Percentiles rank a stretch among this genome's conserved stretches.
Conservation (phyloP, 2,329 filamentous ascomycete genomes). For the Uncinocarpus reesii region DNA sequence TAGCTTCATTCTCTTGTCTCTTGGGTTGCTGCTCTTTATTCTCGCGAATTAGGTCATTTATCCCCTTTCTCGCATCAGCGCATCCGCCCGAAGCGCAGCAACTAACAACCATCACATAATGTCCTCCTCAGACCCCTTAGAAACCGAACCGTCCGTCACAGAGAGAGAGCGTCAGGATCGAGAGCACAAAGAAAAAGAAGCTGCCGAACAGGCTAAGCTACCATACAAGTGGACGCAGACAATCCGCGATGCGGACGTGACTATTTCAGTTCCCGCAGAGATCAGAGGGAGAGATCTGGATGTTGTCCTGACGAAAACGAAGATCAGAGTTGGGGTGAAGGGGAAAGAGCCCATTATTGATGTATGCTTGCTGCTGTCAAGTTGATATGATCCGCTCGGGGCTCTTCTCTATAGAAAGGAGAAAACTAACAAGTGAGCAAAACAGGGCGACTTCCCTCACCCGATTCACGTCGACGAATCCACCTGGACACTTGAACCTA, state of each 20-base stretch:
- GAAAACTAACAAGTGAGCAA: no score
- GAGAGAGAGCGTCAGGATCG: slow-evolving; percentile 46
- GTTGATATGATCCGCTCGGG: no score
- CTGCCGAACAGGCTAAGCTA: slow-evolving; percentile 75
- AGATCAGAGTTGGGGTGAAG: slow-evolving; percentile 71
- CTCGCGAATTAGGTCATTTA: no score
- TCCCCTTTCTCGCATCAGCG: no score
- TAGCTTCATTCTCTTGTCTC: no score
- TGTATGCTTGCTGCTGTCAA: slow-evolving; percentile 45
- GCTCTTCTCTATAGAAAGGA: background rate
- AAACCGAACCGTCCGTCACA: slow-evolving; percentile 26
- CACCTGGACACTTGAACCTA: slow-evolving; percentile 80
- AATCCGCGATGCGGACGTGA: slow-evolving; percentile 77
- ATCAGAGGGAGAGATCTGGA: slow-evolving; percentile 75
- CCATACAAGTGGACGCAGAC: slow-evolving; percentile 98
- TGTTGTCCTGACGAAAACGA: slow-evolving; percentile 69
- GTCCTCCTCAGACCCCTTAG: slow-evolving; percentile 23
- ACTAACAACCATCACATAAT: slow-evolving; percentile 15
- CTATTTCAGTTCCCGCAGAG: slow-evolving; percentile 66
- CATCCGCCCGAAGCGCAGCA: no score
- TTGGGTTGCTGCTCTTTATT: no score
- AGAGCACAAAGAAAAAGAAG: slow-evolving; percentile 59
- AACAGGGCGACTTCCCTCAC: slow-evolving; percentile 73
- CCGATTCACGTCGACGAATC: slow-evolving; percentile 72
- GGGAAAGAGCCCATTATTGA: slow-evolving; percentile 76